A percentile compares a stretch with the other conserved stretches of the same genome.
phyloP scores from a whole-genome alignment of 2,329 filamentous ascomycete species.

The Colletotrichum tropicale region DNA sequence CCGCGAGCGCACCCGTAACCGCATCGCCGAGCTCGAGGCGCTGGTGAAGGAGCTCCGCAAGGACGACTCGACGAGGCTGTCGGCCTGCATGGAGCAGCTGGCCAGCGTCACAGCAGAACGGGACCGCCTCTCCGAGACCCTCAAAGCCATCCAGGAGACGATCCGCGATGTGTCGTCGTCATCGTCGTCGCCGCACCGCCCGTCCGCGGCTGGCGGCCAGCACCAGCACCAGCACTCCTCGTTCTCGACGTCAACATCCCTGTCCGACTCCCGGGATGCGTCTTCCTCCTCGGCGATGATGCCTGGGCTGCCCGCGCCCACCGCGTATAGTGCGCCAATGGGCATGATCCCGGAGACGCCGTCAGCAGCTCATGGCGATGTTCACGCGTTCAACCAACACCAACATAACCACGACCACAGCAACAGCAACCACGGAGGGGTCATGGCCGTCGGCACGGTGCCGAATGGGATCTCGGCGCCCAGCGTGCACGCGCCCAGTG shows the following conservation, averaged over 20 bases:
- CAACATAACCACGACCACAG: background rate
- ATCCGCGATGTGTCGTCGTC: background rate
- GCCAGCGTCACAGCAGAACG: conserved; percentile 27
- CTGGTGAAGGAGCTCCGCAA: conserved; percentile 29
- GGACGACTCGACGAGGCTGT: conserved; percentile 28
- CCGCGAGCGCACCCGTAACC: conserved; percentile 33
- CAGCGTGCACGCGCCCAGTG: conserved; percentile 1
- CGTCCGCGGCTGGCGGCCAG: background rate
- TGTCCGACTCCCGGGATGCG: background rate
- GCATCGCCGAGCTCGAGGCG: conserved; percentile 33
- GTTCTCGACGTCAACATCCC: background rate
- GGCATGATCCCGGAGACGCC: background rate
- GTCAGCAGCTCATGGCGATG: background rate
- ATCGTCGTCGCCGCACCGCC: background rate
- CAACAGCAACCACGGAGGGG: background rate
- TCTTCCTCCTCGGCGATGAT: background rate
- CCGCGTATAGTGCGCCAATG: background rate
- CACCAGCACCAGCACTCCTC: background rate
- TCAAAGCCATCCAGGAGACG: conserved; percentile 20
- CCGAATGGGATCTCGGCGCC: background rate
- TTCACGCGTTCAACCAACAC: background rate
- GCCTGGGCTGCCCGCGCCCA: background rate
- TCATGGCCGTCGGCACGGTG: background rate
- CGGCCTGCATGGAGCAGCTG: conserved; percentile 29
- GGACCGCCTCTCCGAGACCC: conserved; percentile 16